Percentiles rank a stretch among this genome's conserved stretches.
Conservation (phyloP, 164 flowering plant species). For the Piper betle region DNA sequence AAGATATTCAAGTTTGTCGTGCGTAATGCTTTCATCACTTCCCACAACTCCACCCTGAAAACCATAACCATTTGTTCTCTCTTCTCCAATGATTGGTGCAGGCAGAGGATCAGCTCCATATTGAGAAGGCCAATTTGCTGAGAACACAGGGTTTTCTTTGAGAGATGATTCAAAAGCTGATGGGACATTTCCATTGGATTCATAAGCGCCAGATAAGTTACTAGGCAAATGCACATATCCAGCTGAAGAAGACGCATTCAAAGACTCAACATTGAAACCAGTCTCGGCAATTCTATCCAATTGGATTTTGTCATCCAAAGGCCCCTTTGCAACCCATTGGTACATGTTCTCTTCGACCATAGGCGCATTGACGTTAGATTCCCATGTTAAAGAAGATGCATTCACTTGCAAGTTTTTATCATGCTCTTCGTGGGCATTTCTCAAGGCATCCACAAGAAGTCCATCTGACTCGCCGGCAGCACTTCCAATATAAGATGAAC, state of each 20-base stretch:
- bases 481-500: slow-evolving; percentile 16
- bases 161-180: slow-evolving; percentile 14
- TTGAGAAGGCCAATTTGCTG: slow-evolving; percentile 13
- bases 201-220: slow-evolving; percentile 12
- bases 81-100: slow-evolving; percentile 11
- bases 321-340: neutral
- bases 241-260: slow-evolving; percentile 4
- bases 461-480: slow-evolving; percentile 11
- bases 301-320: slow-evolving; percentile 2
- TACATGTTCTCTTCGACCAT: slow-evolving; percentile 4
- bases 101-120: slow-evolving; percentile 14
- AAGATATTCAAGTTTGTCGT: slow-evolving; percentile 7
- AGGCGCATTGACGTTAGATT: slow-evolving; percentile 1
- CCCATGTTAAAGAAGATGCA: slow-evolving; percentile 2
- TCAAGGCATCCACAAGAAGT: slow-evolving; percentile 9
- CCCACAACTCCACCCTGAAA: slow-evolving; percentile 17
- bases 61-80: slow-evolving; percentile 14
- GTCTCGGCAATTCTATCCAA: slow-evolving; percentile 6
- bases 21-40: slow-evolving; percentile 5
- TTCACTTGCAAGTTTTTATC: slow-evolving; percentile 5
- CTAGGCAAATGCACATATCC: slow-evolving; percentile 3
- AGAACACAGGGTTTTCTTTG: slow-evolving; percentile 11
- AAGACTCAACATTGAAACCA: neutral
- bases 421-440: slow-evolving; percentile 6
- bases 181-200: slow-evolving; percentile 12